Conservation (phyloP, 768 basidiomycete genomes). For the Panaeolus cyanescens region DNA sequence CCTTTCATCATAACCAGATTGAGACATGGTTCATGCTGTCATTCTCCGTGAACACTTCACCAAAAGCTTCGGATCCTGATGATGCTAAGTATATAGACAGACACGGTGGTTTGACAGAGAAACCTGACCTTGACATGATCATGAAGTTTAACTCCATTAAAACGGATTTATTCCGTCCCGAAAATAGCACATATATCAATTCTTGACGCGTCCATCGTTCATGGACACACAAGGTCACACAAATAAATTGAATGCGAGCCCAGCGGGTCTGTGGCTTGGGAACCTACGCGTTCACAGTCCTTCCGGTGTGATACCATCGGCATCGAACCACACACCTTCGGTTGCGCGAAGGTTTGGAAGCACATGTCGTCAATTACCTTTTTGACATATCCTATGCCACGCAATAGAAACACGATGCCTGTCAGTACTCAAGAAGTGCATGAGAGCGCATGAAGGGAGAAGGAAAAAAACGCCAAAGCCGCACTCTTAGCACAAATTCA, state of each 20-base stretch:
- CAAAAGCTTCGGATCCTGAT: neutral
- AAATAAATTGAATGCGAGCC: neutral
- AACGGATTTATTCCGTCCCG: neutral
- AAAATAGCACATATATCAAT: neutral
- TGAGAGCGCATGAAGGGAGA: neutral
- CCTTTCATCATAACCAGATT: no score
- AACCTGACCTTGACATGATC: neutral
- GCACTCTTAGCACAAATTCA: neutral
- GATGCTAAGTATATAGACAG: no score
- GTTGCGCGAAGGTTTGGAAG: neutral
- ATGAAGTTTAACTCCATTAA: neutral
- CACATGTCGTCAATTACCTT: neutral
- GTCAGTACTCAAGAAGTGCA: neutral
- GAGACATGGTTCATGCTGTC: neutral
- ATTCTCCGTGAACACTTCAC: neutral
- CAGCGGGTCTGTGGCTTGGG: neutral
- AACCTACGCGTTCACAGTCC: neutral
- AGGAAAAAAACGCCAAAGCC: neutral
- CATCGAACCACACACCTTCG: neutral
- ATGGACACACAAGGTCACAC: neutral
- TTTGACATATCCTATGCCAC: neutral
- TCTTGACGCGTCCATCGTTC: neutral
- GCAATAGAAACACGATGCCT: neutral
- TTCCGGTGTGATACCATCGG: neutral
- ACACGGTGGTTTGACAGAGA: no score